Base-by-base conservation (phyloP, 1,284 basidiomycete species). In the Microbotryomycetes sp. region DNA sequence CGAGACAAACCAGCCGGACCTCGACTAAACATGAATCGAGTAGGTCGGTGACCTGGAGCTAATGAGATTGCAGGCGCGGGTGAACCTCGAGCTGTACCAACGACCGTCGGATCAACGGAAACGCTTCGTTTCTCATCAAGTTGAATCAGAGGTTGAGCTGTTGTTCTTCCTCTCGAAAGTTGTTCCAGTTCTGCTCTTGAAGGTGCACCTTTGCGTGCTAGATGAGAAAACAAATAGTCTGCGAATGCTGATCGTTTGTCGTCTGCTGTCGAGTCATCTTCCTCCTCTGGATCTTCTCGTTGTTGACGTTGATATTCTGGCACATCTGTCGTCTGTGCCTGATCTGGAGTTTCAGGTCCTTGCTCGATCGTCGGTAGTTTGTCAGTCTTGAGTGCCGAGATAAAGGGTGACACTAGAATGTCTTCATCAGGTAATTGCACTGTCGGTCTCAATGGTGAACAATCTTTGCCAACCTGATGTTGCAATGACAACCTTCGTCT, bases 211-310 rank as follows among this genome's bases (percentile, higher is more conserved):
- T 56, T 36, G 16, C 56, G 22, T 23, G 32, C 45, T 3, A 65
- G 57, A 49, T 68, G 66, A 6, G 66, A 63, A 63, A 68, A 68
- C 30, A 68, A 62, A 52, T 68, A 68, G 57, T 61, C 60, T 4
- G 66, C 66, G 53, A 68, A 68, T 1, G 66, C 64, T 12, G 66
- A 68, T 25, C 65, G 56, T 19, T 19, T 9, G 1, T n/a, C 32
- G 63, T 9, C 54, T 31, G 45, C 58, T 59, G 45, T 62, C 56
- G 5, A 23, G n/a, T 52, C 50, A 29, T 52, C 50, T 23, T 29
- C 50, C n/a, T n/a, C n/a, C n/a, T n/a, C n/a, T n/a, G n/a, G n/a
- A n/a, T n/a, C n/a, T n/a, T n/a, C n/a, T n/a, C n/a, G n/a, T n/a
- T n/a, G n/a, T n/a, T n/a, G n/a, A n/a, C n/a, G n/a, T n/a, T n/a